phyloP scores from a whole-genome alignment of 208 protist genomes.

The Leishmania gerbilli region DNA sequence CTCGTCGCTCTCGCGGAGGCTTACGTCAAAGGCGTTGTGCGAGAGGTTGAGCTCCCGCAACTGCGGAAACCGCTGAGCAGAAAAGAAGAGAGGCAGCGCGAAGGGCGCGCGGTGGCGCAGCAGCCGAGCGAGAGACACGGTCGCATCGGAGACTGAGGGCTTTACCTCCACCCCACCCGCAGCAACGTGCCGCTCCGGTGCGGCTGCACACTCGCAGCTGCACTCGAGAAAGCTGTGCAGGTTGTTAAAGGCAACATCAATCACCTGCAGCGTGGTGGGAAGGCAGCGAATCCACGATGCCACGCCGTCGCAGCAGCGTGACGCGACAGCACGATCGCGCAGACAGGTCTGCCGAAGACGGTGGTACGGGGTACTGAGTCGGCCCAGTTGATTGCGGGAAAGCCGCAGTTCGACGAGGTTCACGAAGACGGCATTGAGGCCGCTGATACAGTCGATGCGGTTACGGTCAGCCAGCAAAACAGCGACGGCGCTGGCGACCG shows the following conservation, averaged over 20 bases:
- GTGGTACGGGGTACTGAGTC: constrained; percentile 32
- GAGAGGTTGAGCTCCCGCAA: constrained; percentile 59
- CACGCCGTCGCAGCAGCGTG: constrained; percentile 39
- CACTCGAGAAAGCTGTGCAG: constrained; percentile 58
- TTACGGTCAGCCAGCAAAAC: constrained; percentile 55
- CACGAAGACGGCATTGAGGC: constrained; percentile 57
- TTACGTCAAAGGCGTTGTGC: constrained; percentile 63
- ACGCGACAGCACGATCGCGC: not conserved
- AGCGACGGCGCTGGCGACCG: constrained; percentile 47
- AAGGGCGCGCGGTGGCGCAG: constrained; percentile 61
- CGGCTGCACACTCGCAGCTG: constrained; percentile 31
- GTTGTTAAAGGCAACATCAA: constrained; percentile 80
- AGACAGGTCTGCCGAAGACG: constrained; percentile 2
- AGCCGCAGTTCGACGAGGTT: constrained; percentile 63
- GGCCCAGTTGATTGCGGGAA: constrained; percentile 67
- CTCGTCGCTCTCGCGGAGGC: constrained; percentile 51
- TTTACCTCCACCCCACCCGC: not conserved
- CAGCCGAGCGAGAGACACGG: constrained; percentile 13
- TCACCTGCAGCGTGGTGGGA: constrained; percentile 55
- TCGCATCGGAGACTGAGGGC: not conserved
- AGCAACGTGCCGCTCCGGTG: not conserved
- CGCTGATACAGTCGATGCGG: constrained; percentile 55
- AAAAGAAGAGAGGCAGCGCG: constrained; percentile 64
- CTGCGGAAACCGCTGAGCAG: constrained; percentile 45
- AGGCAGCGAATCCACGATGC: constrained; percentile 65